Conservation (phyloP, 2,329 filamentous ascomycete species). For the Mariannaea sp. region DNA sequence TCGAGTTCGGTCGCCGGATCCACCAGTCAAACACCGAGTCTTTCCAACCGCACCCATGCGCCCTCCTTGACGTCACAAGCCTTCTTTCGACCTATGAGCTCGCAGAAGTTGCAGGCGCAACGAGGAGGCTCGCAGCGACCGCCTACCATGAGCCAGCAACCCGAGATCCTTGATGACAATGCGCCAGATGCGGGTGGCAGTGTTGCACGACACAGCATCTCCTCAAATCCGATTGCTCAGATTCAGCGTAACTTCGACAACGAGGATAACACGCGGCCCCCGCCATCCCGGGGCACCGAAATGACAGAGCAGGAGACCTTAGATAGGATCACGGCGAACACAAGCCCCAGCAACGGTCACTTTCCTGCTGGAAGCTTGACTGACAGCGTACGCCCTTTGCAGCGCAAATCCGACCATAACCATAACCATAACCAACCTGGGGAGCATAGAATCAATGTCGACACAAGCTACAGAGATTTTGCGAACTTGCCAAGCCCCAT, state of each 20-base stretch:
- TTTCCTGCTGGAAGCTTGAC: slow-evolving; percentile 65
- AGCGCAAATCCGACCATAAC: slow-evolving; percentile 48
- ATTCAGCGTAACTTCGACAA: slow-evolving; percentile 38
- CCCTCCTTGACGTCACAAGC: slow-evolving; percentile 86
- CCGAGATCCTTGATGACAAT: slow-evolving; percentile 45
- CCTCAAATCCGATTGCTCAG: slow-evolving; percentile 53
- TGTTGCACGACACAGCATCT: slow-evolving; percentile 58
- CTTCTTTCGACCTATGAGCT: slow-evolving; percentile 97
- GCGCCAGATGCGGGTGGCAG: slow-evolving; percentile 52
- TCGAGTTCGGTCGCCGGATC: slow-evolving; percentile 55
- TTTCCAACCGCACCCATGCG: slow-evolving; percentile 83
- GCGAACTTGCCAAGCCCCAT: slow-evolving; percentile 61
- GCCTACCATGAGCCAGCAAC: slow-evolving; percentile 46
- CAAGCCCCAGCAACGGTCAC: slow-evolving; percentile 69
- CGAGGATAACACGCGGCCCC: slow-evolving; percentile 60
- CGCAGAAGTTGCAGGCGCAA: slow-evolving; percentile 90
- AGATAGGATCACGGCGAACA: slow-evolving; percentile 73
- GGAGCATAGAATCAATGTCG: slow-evolving; percentile 62
- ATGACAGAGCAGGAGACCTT: slow-evolving; percentile 74
- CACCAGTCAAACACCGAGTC: slow-evolving; percentile 58
- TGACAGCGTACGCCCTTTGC: slow-evolving; percentile 80
- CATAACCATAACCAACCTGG: slow-evolving; percentile 30
- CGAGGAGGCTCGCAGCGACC: slow-evolving; percentile 63
- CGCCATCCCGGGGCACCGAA: slow-evolving; percentile 79
- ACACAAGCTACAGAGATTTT: slow-evolving; percentile 61